These are phyloP conservation scores for Pythium monospermum DNA, from an alignment of 352 stramenopile species.

Conservation along the genomic window DNA sequence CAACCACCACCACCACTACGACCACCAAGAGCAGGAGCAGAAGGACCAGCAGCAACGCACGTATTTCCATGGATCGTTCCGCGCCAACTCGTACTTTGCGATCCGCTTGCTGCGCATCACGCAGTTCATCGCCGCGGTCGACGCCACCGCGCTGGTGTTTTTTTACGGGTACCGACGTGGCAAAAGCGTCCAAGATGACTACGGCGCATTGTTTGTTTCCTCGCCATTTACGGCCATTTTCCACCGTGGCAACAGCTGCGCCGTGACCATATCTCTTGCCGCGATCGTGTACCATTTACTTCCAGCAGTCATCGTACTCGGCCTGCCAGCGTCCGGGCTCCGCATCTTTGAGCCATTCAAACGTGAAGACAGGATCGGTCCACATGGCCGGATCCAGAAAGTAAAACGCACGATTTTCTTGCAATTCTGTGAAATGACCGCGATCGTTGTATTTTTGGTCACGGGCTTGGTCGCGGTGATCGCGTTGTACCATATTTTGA, in stretches of 20 bases:
- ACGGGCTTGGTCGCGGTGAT: constrained; percentile 38
- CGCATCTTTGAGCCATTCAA: constrained; percentile 68
- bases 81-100: constrained; percentile 81
- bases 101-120: constrained; percentile 50
- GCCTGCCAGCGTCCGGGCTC: constrained; percentile 56
- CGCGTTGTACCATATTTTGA: constrained; percentile 54
- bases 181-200: constrained; percentile 20
- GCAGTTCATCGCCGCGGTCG: constrained; percentile 52
- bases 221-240: constrained; percentile 40
- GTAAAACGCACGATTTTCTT: constrained; percentile 76
- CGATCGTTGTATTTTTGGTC: constrained; percentile 51
- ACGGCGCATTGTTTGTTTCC: constrained; percentile 40
- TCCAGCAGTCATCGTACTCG: constrained; percentile 53
- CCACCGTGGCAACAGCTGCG: constrained; percentile 32
- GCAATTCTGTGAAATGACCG: constrained; percentile 70
- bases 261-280: constrained; percentile 46
- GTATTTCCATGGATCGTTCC: constrained; percentile 38
- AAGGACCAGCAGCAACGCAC: neutral
- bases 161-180: constrained; percentile 52
- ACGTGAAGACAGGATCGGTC: constrained; percentile 57
- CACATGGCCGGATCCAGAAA: constrained; percentile 54
- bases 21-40: neutral
- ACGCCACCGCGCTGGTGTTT: constrained; percentile 47
- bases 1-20: neutral
- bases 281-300: constrained; percentile 70